Percentiles rank a stretch among this genome's conserved stretches.
Conservation (phyloP, 352 stramenopile species). For the Phytophthora pinifolia region DNA sequence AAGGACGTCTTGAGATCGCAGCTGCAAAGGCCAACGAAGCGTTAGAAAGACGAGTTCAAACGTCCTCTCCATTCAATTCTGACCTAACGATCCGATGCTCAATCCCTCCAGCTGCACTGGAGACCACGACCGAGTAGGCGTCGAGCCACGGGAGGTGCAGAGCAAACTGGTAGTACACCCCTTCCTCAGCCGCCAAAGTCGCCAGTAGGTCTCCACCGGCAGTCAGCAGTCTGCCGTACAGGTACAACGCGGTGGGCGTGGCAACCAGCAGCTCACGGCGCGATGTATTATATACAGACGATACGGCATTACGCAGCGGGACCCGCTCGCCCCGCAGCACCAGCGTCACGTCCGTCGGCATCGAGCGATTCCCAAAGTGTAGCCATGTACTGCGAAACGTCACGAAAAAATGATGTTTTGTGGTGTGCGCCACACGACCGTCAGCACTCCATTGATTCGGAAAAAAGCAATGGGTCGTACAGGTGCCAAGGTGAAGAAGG, state of each 20-base stretch:
- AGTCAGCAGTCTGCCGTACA: slow-evolving; percentile 49
- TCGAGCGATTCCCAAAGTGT: neutral
- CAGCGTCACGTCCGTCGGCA: slow-evolving; percentile 33
- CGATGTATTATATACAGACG: slow-evolving; percentile 40
- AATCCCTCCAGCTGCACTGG: slow-evolving; percentile 25
- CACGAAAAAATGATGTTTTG: neutral
- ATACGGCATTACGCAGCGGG: slow-evolving; percentile 39
- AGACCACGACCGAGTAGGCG: slow-evolving; percentile 41
- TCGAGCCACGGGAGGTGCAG: slow-evolving; percentile 49
- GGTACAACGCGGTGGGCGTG: slow-evolving; percentile 32
- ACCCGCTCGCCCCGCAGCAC: slow-evolving; percentile 48
- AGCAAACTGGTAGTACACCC: slow-evolving; percentile 44
- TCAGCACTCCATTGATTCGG: slow-evolving; percentile 24
- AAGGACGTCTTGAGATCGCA: slow-evolving; percentile 43
- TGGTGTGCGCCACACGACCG: slow-evolving; percentile 1
- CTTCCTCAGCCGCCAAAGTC: slow-evolving; percentile 36
- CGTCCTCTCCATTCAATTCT: neutral
- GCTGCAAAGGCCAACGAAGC: slow-evolving; percentile 14
- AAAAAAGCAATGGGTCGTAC: slow-evolving; percentile 63
- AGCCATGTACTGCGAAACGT: slow-evolving; percentile 5
- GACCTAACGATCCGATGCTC: slow-evolving; percentile 53
- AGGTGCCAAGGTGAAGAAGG: slow-evolving; percentile 72
- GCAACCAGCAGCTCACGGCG: slow-evolving; percentile 42
- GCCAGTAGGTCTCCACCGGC: slow-evolving; percentile 41
- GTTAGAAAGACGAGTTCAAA: neutral